Evolutionary conservation across 768 basidiomycete species (phyloP), one percentile per base, ranked within the genome.

Genomic region (Macrolepiota albuminosa): DNA sequence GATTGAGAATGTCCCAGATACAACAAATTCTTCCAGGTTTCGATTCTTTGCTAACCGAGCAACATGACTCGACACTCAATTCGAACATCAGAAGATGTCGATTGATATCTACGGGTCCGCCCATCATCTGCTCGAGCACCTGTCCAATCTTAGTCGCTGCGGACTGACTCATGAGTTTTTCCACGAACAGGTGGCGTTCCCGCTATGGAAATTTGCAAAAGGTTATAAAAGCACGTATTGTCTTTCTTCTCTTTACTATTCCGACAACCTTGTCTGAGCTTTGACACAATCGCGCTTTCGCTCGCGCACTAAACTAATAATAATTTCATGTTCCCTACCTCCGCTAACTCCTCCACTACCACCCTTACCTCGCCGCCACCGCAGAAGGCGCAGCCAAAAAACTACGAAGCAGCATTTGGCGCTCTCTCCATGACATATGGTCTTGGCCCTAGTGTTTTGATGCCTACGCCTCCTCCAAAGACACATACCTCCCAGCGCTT

Each of bases 361-460:
- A 54, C 46, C 34, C 57, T 59, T n/a, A 51, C 49, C 31, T 45
- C 56, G 11, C 34, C 31, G 8, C 59, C 37, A 4, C 42, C 14
- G 2, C 55, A 58, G 33, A 57, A 54, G 13, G 29, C 55, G 4
- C 56, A 50, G 9, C 47, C 62, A 11, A 67, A 68, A 56, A 60
- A 69, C 47, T 69, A 64, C 36, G 68, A 68, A 53, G 58, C 68
- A 42, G 64, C 68, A 4, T 70, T 68, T 31, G 64, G 65, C 34
- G 49, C 57, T 1, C 56, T 70, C 29, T 58, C 64, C 2, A 62
- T 67, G 1, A 59, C 61, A 6, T 71, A 67, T 33, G 69, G 69
- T 39, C 60, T 69, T 40, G 59, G 54, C 24, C n/a, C 54, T 18
- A 40, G 54, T 6, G 37, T 48, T 16, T 13, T 43, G 7, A 34